Evolutionary conservation across 106 monocot genomes (phyloP).

Genomic region (Vanilla planifolia): DNA sequence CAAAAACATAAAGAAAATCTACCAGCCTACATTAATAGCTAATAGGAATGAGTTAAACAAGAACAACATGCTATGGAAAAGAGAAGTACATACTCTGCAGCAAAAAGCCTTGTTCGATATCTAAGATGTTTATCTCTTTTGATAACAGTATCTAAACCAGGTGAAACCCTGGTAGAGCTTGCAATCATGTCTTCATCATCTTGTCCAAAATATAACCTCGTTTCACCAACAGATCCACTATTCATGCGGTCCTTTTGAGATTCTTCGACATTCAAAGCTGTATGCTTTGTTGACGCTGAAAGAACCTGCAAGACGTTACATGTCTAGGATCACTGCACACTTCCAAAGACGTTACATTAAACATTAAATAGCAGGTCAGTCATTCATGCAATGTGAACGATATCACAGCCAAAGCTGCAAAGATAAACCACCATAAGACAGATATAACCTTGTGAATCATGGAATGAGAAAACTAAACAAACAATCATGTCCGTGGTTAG

Average conservation of each 20-base stretch:
- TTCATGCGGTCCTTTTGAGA: slow-evolving; percentile 22
- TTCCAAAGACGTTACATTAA: neutral
- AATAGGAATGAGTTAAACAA: neutral
- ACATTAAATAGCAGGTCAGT: neutral
- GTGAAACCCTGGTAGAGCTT: slow-evolving; percentile 22
- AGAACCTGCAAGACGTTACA: slow-evolving; percentile 46
- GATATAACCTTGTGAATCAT: no score
- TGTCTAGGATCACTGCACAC: neutral
- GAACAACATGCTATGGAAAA: neutral
- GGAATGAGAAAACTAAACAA: no score
- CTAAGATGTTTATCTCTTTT: slow-evolving; percentile 73
- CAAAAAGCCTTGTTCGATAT: slow-evolving; percentile 95
- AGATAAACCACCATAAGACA: no score
- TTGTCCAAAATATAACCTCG: slow-evolving; percentile 39
- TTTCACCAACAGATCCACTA: slow-evolving; percentile 36
- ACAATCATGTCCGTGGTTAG: no score
- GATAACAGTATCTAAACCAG: slow-evolving; percentile 20
- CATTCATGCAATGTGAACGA: neutral
- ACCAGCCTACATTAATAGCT: neutral
- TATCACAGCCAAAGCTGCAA: neutral
- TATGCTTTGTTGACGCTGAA: slow-evolving; percentile 47
- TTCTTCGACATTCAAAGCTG: slow-evolving; percentile 14
- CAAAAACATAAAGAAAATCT: neutral
- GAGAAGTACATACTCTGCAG: slow-evolving; percentile 79
- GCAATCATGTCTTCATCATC: slow-evolving; percentile 94